Conservation (phyloP, 1,284 basidiomycete genomes). For the Melampsora larici-populina region DNA sequence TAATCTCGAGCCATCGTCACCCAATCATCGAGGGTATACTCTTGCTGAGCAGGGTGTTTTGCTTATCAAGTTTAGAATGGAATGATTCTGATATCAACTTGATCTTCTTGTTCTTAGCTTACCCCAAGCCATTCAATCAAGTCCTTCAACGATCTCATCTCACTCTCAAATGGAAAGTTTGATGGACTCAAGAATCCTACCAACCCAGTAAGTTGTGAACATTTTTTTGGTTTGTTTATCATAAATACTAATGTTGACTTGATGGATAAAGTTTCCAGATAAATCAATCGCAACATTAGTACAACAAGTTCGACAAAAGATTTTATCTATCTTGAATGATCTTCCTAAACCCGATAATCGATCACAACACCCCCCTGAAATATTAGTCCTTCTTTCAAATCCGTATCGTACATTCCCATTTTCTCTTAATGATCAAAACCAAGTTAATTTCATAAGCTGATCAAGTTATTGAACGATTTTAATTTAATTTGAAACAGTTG, state of each 20-base stretch:
- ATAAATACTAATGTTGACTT: not conserved
- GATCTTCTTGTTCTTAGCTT: not conserved
- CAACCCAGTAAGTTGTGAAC: conserved; percentile 5
- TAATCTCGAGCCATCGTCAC: no score
- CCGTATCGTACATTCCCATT: conserved; percentile 21
- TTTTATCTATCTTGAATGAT: conserved; percentile 13
- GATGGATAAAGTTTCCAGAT: not conserved
- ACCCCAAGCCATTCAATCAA: conserved; percentile 23
- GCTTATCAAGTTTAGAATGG: no score
- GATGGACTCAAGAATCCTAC: not conserved
- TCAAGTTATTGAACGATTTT: not conserved
- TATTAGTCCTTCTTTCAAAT: conserved; percentile 17
- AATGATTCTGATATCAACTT: no score
- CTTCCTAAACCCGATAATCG: not conserved
- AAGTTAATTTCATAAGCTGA: not conserved
- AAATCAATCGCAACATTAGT: not conserved
- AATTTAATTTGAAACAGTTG: not conserved
- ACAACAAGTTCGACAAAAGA: not conserved
- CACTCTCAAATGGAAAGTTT: conserved; percentile 12
- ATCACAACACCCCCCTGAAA: not conserved
- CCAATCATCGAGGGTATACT: no score
- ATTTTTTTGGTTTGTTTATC: not conserved
- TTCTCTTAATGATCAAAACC: not conserved
- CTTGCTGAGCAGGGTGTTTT: no score
- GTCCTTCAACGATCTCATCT: conserved; percentile 13